phyloP scores from a whole-genome alignment of 139 green algal genomes.

The Chlorella sp. region DNA sequence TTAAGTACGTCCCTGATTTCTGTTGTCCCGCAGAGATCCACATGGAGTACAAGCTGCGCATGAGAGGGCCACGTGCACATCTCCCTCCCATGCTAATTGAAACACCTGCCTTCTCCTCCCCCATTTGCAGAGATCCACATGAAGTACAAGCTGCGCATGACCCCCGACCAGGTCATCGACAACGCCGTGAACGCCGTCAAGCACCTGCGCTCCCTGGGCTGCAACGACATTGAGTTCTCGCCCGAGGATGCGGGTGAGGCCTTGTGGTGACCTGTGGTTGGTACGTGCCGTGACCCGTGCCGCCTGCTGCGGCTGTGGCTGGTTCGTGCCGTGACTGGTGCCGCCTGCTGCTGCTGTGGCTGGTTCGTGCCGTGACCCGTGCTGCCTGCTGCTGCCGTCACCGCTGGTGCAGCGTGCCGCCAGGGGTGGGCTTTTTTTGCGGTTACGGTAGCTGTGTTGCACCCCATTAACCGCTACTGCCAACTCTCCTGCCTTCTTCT shows the following conservation, averaged over 20 bases:
- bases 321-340: neutral
- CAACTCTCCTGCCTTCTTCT: neutral
- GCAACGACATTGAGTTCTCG: constrained; percentile 97
- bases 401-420: no score
- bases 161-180: constrained; percentile 87
- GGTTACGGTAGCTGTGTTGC: neutral
- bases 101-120: no score
- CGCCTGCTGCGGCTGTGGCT: no score
- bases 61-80: no score
- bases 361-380: neutral
- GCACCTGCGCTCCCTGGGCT: constrained; percentile 87
- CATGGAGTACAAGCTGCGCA: no score
- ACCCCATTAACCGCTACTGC: neutral
- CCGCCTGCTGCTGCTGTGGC: neutral
- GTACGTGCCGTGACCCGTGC: neutral
- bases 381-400: no score
- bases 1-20: no score
- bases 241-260: constrained; percentile 91
- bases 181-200: constrained; percentile 89
- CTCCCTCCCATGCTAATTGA: no score
- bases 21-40: no score
- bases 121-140: constrained; percentile 96
- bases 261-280: no score
- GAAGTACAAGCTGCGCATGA: constrained; percentile 94
- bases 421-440: neutral